phyloP scores from a whole-genome alignment of 1,284 basidiomycete species.

The Malassezia psittaci region DNA sequence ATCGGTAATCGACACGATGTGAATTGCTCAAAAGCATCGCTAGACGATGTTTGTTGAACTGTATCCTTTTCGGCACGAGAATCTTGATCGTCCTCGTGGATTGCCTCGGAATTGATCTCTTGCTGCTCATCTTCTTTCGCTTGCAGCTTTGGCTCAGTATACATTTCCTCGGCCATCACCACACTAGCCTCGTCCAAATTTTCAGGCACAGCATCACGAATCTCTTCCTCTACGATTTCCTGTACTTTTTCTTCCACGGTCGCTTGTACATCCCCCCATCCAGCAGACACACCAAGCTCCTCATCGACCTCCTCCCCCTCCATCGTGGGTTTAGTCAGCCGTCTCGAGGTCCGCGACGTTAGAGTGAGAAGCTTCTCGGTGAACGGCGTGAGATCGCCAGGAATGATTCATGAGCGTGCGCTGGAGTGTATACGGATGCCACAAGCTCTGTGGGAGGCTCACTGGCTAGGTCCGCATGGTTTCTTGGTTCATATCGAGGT shows the following conservation, averaged over 20 bases:
- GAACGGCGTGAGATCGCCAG: not conserved
- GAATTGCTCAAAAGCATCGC: too few species aligned
- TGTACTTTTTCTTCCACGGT: not conserved
- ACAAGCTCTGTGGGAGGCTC: constrained; percentile 1
- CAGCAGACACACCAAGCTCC: not conserved
- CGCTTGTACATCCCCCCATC: not conserved
- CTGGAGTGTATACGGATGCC: constrained; percentile 13
- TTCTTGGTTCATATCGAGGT: not conserved
- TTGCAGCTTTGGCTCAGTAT: too few species aligned
- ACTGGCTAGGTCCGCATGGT: not conserved
- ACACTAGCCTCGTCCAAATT: too few species aligned
- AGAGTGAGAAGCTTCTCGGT: not conserved
- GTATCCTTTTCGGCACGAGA: too few species aligned
- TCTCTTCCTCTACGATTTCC: not conserved
- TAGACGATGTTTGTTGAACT: too few species aligned
- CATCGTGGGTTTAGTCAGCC: not conserved
- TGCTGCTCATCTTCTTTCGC: too few species aligned
- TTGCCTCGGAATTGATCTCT: too few species aligned
- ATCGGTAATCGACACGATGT: not conserved
- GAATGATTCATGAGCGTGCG: not conserved
- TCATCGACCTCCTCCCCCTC: not conserved
- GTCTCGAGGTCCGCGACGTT: not conserved
- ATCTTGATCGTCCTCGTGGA: too few species aligned
- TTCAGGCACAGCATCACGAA: too few species aligned
- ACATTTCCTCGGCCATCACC: too few species aligned